Base-by-base conservation (phyloP, 2,329 filamentous ascomycete genomes). In the Stylonectria norvegica region DNA sequence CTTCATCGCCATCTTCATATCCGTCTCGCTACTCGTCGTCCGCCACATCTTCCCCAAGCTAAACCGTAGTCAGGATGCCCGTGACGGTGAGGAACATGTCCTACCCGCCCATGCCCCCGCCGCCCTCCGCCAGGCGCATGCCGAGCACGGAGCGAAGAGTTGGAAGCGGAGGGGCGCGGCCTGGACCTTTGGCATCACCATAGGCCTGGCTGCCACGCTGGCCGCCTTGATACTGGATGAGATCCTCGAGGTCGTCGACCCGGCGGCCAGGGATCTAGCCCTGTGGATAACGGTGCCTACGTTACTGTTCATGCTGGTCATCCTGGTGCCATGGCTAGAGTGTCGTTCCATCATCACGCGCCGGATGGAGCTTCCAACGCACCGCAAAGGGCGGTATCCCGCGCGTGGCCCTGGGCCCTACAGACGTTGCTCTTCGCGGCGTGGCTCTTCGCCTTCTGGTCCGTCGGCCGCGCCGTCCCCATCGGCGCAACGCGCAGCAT, bases 181-280 rank as follows among this genome's bases (percentile, higher is more conserved):
- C 11, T 66, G 76, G 42, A 81, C 85, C 2, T 94, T 94, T 62
- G 82, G 86, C 5, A 76, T 80, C 1, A 94, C 86, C 8, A 78
- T 93, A 23, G 87, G 81, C 1, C 73, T 94, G 7, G 85, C 88
- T 5, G 77, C 84, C 25, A 86, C 91, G 2, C 71, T 95, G 32
- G 87, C 82, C 3, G 83, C 90, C 64, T 68, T 95, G 50, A 86
- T 95, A 32, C 74, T 95, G 7, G 89, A 86, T 54, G 89, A 95
- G 64, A 87, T 95, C 30, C 81, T 86, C 18, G 86, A 88, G 56
- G 73, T 85, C 5, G 74, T 88, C n/a, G 76, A 83, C 48, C 74
- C 81, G 5, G 70, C 71, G 20, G 86, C 86, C 10, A 74, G 88
- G 43, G 77, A 76, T 16, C 59, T 85, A 19, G 86, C 84, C 16